phyloP scores from a whole-genome alignment of 2,329 filamentous ascomycete genomes.

The Apiospora hydei region DNA sequence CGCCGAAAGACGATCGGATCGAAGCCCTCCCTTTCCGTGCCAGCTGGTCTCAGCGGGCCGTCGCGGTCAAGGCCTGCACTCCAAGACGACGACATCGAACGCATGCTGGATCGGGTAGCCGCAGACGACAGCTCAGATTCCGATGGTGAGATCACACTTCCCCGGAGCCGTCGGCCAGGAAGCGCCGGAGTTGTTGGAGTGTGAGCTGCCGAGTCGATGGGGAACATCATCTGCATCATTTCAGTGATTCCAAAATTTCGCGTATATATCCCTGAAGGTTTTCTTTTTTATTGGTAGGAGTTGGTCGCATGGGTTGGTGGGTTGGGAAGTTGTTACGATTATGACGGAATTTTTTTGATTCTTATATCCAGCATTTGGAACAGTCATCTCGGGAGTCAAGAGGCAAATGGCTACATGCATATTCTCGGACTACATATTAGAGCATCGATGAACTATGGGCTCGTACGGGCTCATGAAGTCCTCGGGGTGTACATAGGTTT shows the following conservation, averaged over 20 bases:
- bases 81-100: constrained; percentile 64
- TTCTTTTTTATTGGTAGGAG: constrained; percentile 16
- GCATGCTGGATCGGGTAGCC: constrained; percentile 62
- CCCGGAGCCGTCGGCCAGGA: constrained; percentile 37
- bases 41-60: constrained; percentile 54
- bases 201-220: constrained; percentile 10
- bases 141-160: constrained; percentile 63
- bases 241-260: constrained; percentile 11
- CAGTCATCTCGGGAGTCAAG: constrained; percentile 18
- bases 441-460: neutral
- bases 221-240: constrained; percentile 13
- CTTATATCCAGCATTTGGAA: constrained; percentile 29
- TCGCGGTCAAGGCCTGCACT: constrained; percentile 51
- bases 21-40: constrained; percentile 52
- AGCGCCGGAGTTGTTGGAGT: constrained; percentile 26
- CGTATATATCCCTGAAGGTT: constrained; percentile 23
- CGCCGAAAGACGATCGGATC: constrained; percentile 52
- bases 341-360: constrained; percentile 29
- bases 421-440: constrained; percentile 22
- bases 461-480: constrained; percentile 5
- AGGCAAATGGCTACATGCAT: constrained; percentile 17
- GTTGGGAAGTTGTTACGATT: constrained; percentile 25
- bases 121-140: constrained; percentile 63
- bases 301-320: neutral
- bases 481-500: constrained; percentile 8